Percentiles rank a stretch among this genome's conserved stretches.
These are phyloP conservation scores for Herpetomonas tarakana DNA, from an alignment of 208 protist species.

Conservation along the genomic window DNA sequence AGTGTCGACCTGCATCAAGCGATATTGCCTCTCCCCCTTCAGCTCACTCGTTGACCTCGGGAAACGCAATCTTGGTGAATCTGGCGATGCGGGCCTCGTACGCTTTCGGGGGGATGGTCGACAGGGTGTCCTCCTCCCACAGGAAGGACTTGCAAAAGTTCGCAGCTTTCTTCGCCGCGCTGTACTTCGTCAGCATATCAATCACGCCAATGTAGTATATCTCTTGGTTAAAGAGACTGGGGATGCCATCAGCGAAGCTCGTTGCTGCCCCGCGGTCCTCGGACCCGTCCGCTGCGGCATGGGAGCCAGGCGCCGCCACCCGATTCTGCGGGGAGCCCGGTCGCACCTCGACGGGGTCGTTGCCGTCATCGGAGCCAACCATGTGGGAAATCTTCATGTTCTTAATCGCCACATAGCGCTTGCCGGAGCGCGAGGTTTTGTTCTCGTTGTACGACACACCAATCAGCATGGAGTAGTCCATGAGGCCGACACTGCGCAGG, in stretches of 20 bases:
- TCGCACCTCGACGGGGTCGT: constrained; percentile 14
- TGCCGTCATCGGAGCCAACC: neutral
- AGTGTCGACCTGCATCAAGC: too few relatives aligned
- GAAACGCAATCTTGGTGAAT: constrained; percentile 74
- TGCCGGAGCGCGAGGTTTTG: constrained; percentile 35
- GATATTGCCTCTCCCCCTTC: too few relatives aligned
- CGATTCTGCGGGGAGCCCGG: neutral
- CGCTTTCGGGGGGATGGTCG: constrained; percentile 63
- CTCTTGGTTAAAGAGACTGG: constrained; percentile 68
- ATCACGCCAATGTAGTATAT: constrained; percentile 89
- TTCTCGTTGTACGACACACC: constrained; percentile 71
- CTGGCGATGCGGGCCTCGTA: constrained; percentile 61
- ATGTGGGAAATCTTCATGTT: constrained; percentile 31
- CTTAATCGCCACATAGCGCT: constrained; percentile 28
- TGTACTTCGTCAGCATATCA: constrained; percentile 83
- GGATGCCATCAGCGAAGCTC: constrained; percentile 49
- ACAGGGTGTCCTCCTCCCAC: constrained; percentile 68
- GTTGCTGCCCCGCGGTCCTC: constrained; percentile 5
- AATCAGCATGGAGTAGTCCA: constrained; percentile 89
- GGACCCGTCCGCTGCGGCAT: too few relatives aligned
- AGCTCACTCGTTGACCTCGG: constrained; percentile 23
- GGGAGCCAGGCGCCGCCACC: too few relatives aligned
- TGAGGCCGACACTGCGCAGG: constrained; percentile 40
- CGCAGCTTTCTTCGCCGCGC: constrained; percentile 72
- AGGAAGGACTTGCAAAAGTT: constrained; percentile 89